phyloP scores from a whole-genome alignment of 768 basidiomycete species.

The Suillus discolor region DNA sequence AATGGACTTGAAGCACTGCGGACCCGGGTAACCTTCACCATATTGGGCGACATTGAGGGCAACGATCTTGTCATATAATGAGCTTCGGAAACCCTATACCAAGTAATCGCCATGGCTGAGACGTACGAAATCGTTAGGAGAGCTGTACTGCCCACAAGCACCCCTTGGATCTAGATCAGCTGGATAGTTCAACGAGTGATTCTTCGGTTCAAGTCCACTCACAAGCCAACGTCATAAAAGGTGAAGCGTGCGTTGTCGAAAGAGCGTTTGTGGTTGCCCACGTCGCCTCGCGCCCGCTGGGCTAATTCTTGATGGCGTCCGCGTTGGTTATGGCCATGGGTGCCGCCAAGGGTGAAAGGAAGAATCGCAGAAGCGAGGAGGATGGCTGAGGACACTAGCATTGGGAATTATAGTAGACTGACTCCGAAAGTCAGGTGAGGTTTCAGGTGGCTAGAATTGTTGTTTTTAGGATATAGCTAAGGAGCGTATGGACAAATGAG shows the following conservation, averaged over 20 bases:
- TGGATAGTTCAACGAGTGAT: slow-evolving; percentile 13
- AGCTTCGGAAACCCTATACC: slow-evolving; percentile 42
- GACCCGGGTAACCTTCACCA: slow-evolving; percentile 60
- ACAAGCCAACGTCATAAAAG: slow-evolving; percentile 58
- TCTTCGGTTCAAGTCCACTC: slow-evolving; percentile 14
- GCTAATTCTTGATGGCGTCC: slow-evolving; percentile 48
- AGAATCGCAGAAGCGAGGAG: slow-evolving; percentile 37
- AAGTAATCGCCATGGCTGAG: neutral
- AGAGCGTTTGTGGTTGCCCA: slow-evolving; percentile 37
- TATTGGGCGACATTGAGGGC: slow-evolving; percentile 44
- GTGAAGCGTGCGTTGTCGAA: slow-evolving; percentile 45
- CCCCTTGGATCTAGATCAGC: slow-evolving; percentile 38
- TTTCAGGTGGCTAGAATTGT: neutral
- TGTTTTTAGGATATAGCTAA: neutral
- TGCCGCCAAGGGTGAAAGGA: slow-evolving; percentile 35
- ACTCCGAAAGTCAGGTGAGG: too few species aligned
- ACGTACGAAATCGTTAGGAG: slow-evolving; percentile 44
- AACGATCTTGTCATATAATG: slow-evolving; percentile 33
- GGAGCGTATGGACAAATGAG: neutral
- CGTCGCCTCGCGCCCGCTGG: slow-evolving; percentile 41
- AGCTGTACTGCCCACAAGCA: slow-evolving; percentile 51
- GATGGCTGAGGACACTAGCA: slow-evolving; percentile 33
- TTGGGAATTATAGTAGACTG: slow-evolving; percentile 1
- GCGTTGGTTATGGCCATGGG: slow-evolving; percentile 21
- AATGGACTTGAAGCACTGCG: slow-evolving; percentile 63